These are phyloP conservation scores for Wickerhamomyces bisporus DNA, from an alignment of 805 yeast species.

Conservation along the genomic window DNA sequence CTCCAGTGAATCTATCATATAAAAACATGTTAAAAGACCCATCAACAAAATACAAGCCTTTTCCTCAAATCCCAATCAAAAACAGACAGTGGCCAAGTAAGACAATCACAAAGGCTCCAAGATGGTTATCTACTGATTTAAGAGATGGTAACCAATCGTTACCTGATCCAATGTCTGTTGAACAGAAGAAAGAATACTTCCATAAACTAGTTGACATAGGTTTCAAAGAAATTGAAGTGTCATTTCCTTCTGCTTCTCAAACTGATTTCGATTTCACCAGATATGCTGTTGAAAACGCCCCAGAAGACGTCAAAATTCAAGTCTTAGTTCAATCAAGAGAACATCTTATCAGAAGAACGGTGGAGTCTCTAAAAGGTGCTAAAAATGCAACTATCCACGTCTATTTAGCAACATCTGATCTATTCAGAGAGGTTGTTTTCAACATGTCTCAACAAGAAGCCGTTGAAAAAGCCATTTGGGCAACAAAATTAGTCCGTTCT, in stretches of 20 bases:
- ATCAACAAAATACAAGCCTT: conserved; percentile 53
- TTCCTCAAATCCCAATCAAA: conserved; percentile 48
- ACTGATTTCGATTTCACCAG: conserved; percentile 80
- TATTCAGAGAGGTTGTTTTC: conserved; percentile 71
- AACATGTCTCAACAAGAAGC: conserved; percentile 69
- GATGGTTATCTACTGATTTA: conserved; percentile 77
- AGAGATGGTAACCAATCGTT: conserved; percentile 80
- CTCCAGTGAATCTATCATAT: conserved; percentile 22
- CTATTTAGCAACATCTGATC: conserved; percentile 71
- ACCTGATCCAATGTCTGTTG: conserved; percentile 78
- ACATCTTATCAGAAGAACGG: conserved; percentile 66
- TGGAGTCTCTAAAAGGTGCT: conserved; percentile 69
- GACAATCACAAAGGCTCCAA: conserved; percentile 62
- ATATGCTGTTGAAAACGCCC: conserved; percentile 73
- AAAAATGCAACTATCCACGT: conserved; percentile 68
- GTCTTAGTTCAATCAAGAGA: conserved; percentile 76
- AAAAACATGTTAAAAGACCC: conserved; percentile 67
- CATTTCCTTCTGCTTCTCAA: conserved; percentile 79
- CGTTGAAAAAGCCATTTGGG: conserved; percentile 61
- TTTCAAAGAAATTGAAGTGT: conserved; percentile 75
- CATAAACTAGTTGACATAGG: conserved; percentile 69
- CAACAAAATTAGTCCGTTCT: conserved; percentile 60
- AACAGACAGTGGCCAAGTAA: conserved; percentile 72
- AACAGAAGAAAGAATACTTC: conserved; percentile 69
- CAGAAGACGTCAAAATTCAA: conserved; percentile 69